Evolutionary conservation across 2,329 filamentous ascomycete species (phyloP).

Genomic region (Diaporthe sp.): DNA sequence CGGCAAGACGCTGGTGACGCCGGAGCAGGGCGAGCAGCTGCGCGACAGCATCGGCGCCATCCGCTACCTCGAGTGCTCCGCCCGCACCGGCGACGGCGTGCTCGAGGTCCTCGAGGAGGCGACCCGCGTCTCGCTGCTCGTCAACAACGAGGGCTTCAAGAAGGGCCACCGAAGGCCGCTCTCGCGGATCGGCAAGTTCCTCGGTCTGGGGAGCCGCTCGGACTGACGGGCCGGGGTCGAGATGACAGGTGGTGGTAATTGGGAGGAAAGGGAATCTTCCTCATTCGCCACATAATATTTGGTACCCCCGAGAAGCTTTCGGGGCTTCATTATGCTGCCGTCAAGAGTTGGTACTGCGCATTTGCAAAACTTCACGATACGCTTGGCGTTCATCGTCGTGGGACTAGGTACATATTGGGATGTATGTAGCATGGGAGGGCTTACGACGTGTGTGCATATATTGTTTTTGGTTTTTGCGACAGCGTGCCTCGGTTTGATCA

Average conservation of each 20-base stretch:
- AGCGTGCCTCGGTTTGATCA: not conserved
- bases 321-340: not conserved
- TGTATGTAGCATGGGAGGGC: not conserved
- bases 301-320: no score
- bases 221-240: not conserved
- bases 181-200: constrained; percentile 41
- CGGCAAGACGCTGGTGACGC: constrained; percentile 38
- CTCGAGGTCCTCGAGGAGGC: constrained; percentile 40
- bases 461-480: not conserved
- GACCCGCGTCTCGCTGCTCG: constrained; percentile 38
- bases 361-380: not conserved
- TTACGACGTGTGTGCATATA: constrained; percentile 15
- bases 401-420: not conserved
- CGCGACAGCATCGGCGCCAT: constrained; percentile 41
- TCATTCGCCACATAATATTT: not conserved
- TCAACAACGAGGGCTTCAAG: constrained; percentile 29
- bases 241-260: not conserved
- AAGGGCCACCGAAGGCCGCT: constrained; percentile 34
- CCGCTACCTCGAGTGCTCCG: constrained; percentile 42
- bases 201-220: constrained; percentile 31
- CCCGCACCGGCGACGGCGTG: constrained; percentile 41
- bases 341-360: not conserved
- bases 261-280: not conserved
- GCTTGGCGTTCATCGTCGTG: not conserved
- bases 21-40: constrained; percentile 41